Conservation (phyloP, 2,329 filamentous ascomycete genomes). For the Fusarium nodosum region DNA sequence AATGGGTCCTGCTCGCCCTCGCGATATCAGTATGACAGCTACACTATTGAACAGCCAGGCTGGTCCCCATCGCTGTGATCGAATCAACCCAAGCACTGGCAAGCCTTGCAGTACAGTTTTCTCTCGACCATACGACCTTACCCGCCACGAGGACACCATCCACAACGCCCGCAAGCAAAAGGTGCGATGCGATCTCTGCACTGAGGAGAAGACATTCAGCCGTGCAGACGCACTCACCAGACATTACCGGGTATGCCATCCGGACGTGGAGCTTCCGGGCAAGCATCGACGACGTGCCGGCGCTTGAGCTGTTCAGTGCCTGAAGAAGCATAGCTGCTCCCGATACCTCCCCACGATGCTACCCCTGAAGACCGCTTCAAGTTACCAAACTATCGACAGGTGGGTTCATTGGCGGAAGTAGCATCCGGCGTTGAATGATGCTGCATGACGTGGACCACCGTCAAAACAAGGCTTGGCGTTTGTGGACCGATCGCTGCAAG, state of each 20-base stretch:
- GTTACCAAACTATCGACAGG: background rate
- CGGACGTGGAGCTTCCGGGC: constrained; percentile 54
- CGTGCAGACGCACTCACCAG: constrained; percentile 93
- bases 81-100: constrained; percentile 93
- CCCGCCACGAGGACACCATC: constrained; percentile 96
- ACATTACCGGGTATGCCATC: constrained; percentile 95
- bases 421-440: constrained; percentile 44
- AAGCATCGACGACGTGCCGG: constrained; percentile 41
- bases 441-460: constrained; percentile 48
- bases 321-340: constrained; percentile 4
- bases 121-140: constrained; percentile 95
- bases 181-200: constrained; percentile 91
- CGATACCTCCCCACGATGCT: background rate
- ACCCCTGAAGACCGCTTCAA: constrained; percentile 12
- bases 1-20: constrained; percentile 46
- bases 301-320: constrained; percentile 19
- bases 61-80: constrained; percentile 91
- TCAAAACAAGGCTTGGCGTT: constrained; percentile 42
- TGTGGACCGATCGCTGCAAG: constrained; percentile 36
- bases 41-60: constrained; percentile 84
- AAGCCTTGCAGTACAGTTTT: constrained; percentile 96
- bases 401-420: constrained; percentile 11
- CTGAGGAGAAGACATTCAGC: constrained; percentile 97
- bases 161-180: constrained; percentile 96
- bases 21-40: constrained; percentile 61